Percentiles rank a stretch among this genome's conserved stretches.
These are phyloP conservation scores for Mycosphaerelloides madeirae DNA, from an alignment of 2,329 filamentous ascomycete species.

Conservation along the genomic window DNA sequence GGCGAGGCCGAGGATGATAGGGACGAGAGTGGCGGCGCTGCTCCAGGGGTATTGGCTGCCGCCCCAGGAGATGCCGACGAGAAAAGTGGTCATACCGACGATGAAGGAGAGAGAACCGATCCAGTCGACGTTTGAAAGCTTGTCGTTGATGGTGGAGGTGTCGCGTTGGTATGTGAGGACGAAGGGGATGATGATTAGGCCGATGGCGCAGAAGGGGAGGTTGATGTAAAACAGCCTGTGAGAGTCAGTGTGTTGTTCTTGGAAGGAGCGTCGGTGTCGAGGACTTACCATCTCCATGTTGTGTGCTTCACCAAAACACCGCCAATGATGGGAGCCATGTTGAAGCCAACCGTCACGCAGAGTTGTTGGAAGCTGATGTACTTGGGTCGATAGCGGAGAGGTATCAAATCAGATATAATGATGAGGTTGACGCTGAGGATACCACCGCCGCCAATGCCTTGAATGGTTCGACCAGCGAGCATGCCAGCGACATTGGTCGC, in stretches of 20 bases:
- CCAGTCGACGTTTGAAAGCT: constrained; percentile 24
- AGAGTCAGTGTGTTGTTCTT: not conserved
- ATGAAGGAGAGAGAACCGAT: constrained; percentile 21
- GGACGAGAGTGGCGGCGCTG: constrained; percentile 33
- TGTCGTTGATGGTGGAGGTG: constrained; percentile 13
- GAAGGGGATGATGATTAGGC: constrained; percentile 33
- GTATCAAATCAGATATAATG: constrained; percentile 40
- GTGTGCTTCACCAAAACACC: constrained; percentile 22
- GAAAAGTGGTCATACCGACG: constrained; percentile 22
- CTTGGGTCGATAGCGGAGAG: constrained; percentile 20
- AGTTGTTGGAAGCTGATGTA: constrained; percentile 23
- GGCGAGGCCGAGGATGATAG: constrained; percentile 32
- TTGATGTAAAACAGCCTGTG: constrained; percentile 36
- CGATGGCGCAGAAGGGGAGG: constrained; percentile 33
- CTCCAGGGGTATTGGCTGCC: constrained; percentile 35
- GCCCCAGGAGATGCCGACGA: constrained; percentile 34
- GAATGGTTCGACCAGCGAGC: constrained; percentile 41
- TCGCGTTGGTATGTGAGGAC: constrained; percentile 50
- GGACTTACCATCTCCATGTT: constrained; percentile 27
- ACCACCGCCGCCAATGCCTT: constrained; percentile 46
- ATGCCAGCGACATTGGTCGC: constrained; percentile 36
- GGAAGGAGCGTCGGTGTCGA: not conserved
- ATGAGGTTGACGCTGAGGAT: constrained; percentile 41
- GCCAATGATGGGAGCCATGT: constrained; percentile 33
- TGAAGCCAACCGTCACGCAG: constrained; percentile 32